Conservation (phyloP, 1,139 yeast species). For the Debaryomyces psychrophilus region DNA sequence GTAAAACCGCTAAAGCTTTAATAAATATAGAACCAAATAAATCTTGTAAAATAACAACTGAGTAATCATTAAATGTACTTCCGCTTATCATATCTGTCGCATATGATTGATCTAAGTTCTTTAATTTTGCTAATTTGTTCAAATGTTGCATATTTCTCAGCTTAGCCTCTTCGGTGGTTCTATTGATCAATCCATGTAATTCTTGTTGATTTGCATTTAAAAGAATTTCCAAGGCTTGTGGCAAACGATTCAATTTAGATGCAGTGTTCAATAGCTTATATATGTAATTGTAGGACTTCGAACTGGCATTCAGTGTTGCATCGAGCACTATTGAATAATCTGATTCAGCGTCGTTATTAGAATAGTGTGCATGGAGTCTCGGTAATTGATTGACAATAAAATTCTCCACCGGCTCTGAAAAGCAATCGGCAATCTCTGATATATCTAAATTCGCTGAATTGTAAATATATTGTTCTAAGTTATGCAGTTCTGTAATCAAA, state of each 20-base stretch:
- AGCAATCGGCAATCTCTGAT: constrained; percentile 50
- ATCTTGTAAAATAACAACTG: constrained; percentile 65
- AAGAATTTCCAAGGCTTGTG: constrained; percentile 61
- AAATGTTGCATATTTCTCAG: constrained; percentile 41
- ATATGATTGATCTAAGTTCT: constrained; percentile 29
- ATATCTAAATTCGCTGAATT: constrained; percentile 63
- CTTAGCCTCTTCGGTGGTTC: constrained; percentile 67
- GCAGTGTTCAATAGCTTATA: constrained; percentile 60
- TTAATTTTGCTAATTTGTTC: constrained; percentile 36
- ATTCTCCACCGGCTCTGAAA: constrained; percentile 47
- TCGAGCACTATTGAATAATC: constrained; percentile 37
- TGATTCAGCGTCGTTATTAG: constrained; percentile 25
- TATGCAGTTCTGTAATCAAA: constrained; percentile 43
- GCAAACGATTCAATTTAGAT: constrained; percentile 63
- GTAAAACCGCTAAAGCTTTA: constrained; percentile 64
- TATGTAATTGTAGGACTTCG: constrained; percentile 60
- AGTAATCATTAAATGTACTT: constrained; percentile 46
- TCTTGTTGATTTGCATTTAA: constrained; percentile 48
- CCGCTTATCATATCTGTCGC: constrained; percentile 29
- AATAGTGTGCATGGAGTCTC: constrained; percentile 31
- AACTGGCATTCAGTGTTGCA: constrained; percentile 30
- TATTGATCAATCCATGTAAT: constrained; percentile 53
- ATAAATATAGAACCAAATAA: constrained; percentile 70
- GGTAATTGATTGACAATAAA: constrained; percentile 39
- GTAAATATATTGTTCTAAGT: constrained; percentile 57